phyloP scores from a whole-genome alignment of 805 yeast species.

The Saccharomyces jurei region DNA sequence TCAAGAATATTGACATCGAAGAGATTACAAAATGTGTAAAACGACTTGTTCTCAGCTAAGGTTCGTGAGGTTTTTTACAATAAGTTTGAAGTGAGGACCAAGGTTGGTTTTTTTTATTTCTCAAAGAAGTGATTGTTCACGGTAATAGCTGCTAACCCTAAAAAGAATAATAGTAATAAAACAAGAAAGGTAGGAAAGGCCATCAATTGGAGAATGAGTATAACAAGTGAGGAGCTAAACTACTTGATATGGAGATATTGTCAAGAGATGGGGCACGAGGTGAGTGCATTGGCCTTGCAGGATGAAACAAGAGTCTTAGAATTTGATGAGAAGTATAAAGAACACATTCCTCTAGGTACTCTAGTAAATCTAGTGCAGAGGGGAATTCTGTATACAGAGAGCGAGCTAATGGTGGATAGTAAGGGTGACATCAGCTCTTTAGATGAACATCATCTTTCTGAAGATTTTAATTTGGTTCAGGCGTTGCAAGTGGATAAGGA shows the following conservation, averaged over 20 bases:
- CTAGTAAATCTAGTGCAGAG: conserved; percentile 76
- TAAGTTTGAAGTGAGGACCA: neutral
- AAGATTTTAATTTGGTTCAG: conserved; percentile 44
- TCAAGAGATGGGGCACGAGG: conserved; percentile 72
- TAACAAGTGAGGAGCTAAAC: conserved; percentile 77
- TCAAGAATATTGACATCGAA: neutral
- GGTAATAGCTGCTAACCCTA: neutral
- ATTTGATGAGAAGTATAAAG: conserved; percentile 44
- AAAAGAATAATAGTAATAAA: neutral
- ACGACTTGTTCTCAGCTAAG: neutral
- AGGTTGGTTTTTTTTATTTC: neutral
- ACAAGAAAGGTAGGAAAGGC: neutral
- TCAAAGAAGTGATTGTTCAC: neutral
- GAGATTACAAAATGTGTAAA: neutral
- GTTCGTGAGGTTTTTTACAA: neutral
- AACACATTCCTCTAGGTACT: conserved; percentile 65
- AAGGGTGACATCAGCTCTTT: conserved; percentile 13
- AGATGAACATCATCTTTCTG: conserved; percentile 18
- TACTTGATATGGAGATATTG: conserved; percentile 88
- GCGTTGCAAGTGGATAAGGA: conserved; percentile 41
- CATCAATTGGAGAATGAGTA: conserved; percentile 46
- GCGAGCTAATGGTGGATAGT: conserved; percentile 46
- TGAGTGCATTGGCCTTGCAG: conserved; percentile 73
- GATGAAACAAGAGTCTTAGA: conserved; percentile 59
- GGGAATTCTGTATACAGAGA: conserved; percentile 72